These are phyloP conservation scores for Cucumis hystrix DNA, from an alignment of 306 rosid species.

Conservation along the genomic window DNA sequence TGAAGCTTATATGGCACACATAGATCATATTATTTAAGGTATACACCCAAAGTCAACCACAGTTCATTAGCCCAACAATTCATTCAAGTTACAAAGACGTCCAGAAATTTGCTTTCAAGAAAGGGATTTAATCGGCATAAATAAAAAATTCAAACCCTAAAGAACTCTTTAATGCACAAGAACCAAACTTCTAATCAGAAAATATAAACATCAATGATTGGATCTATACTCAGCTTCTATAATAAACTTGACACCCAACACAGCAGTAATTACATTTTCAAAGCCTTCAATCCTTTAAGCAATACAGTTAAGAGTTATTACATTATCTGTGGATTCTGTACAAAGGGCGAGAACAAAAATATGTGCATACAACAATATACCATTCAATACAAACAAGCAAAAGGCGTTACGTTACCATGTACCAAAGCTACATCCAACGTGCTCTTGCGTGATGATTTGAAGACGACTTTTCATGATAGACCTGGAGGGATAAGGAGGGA, in stretches of 20 bases:
- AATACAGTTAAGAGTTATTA: not conserved
- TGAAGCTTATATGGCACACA: not conserved
- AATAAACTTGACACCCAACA: not conserved
- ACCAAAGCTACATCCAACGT: slow-evolving; percentile 73
- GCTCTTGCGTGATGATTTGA: slow-evolving; percentile 68
- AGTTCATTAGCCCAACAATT: not conserved
- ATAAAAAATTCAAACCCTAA: not conserved
- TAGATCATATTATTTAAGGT: not conserved
- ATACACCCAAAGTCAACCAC: not conserved
- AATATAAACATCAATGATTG: not conserved
- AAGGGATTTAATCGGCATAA: not conserved
- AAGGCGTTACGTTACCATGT: slow-evolving; percentile 25
- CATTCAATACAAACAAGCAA: not conserved
- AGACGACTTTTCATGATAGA: slow-evolving; percentile 47
- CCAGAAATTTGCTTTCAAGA: not conserved
- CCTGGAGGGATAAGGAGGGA: slow-evolving; percentile 58
- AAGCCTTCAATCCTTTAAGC: too few species aligned
- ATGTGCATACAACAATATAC: not conserved
- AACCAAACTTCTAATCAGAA: not conserved
- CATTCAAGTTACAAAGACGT: not conserved
- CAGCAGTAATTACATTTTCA: not conserved
- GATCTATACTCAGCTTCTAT: not conserved
- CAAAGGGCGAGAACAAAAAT: not conserved
- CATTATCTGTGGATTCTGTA: not conserved
- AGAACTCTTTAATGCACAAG: not conserved